Evolutionary conservation across 2,329 filamentous ascomycete genomes (phyloP), one percentile per base, ranked within the genome.

Genomic region (Fusarium tupiense): DNA sequence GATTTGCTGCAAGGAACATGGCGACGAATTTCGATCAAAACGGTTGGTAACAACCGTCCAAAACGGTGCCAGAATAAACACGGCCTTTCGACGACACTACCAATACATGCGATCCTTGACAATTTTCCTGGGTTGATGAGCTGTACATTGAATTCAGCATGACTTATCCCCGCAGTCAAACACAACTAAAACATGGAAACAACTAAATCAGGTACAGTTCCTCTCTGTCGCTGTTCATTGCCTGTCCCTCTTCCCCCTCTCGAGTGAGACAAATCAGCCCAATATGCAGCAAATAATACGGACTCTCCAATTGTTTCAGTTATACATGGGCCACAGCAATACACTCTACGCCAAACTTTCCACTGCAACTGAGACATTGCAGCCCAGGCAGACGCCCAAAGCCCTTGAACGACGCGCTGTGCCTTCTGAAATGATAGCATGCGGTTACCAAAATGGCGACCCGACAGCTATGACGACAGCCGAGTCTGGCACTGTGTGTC

Each of bases 401-500:
- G 35, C 19, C 33, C 22, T 65, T 43, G 49, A 44, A 41, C 20
- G 35, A 17, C 50, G 54, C 20, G 66, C 53, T 50, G 53, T 73
- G 4, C 68, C 57, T 20, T 77, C 75, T 29, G 65, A 71, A 46
- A 61, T 77, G 33, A 70, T 69, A n/a, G 79, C 77, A 3, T 81
- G 81, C 49, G 77, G 81, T 22, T 82, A 77, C 53, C 40, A 74
- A 10, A 67, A 79, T 24, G 83, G 82, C 11, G 72, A 83, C 24
- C 63, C 77, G 1, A 44, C 71, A 9, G 56, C 66, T 12, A 62
- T 72, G 2, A 76, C 81, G 14, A 81, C 79, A 0, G 82, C 82
- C 6, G 68, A 79, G 19, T 37, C 68, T 0, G 83, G 82, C 0
- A 83, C 73, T 52, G 76, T 82, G 64, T 84, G 81, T 64, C 80